Evolutionary conservation across 2,329 filamentous ascomycete species (phyloP).

Genomic region (Onygenales sp.): DNA sequence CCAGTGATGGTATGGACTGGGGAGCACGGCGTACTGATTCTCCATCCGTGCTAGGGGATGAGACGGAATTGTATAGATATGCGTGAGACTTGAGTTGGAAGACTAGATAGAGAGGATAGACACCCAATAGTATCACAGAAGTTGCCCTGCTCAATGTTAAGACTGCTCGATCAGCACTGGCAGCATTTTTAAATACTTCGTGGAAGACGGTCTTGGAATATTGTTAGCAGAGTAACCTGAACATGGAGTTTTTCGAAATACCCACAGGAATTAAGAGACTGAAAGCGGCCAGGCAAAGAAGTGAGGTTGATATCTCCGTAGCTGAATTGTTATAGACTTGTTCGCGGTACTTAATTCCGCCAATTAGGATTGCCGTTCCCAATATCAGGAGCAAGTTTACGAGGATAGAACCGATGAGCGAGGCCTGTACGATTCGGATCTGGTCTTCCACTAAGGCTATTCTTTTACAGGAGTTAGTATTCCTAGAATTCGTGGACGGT

Average conservation of each 20-base stretch:
- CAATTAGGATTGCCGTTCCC: conserved; percentile 82
- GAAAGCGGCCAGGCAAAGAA: conserved; percentile 82
- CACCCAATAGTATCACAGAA: background rate
- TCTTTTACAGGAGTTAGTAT: background rate
- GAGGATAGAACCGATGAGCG: conserved; percentile 78
- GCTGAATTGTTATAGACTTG: conserved; percentile 94
- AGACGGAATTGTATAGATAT: conserved; percentile 6
- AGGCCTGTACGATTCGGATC: conserved; percentile 86
- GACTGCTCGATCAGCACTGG: background rate
- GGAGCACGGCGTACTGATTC: background rate
- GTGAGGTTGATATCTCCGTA: conserved; percentile 89
- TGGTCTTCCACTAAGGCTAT: conserved; percentile 45
- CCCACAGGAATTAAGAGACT: conserved; percentile 71
- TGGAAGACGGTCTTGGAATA: conserved; percentile 68
- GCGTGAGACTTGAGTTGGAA: background rate
- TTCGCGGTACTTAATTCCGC: conserved; percentile 76
- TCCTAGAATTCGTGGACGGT: no score
- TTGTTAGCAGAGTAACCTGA: background rate
- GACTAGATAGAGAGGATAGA: background rate
- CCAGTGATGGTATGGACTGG: background rate
- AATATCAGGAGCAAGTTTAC: conserved; percentile 81
- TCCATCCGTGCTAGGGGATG: conserved; percentile 5
- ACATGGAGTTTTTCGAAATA: background rate
- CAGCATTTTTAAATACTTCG: conserved; percentile 62
- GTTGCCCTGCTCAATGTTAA: background rate